Evolutionary conservation across 2,329 filamentous ascomycete genomes (phyloP).

Genomic region (Alternaria brassicae): DNA sequence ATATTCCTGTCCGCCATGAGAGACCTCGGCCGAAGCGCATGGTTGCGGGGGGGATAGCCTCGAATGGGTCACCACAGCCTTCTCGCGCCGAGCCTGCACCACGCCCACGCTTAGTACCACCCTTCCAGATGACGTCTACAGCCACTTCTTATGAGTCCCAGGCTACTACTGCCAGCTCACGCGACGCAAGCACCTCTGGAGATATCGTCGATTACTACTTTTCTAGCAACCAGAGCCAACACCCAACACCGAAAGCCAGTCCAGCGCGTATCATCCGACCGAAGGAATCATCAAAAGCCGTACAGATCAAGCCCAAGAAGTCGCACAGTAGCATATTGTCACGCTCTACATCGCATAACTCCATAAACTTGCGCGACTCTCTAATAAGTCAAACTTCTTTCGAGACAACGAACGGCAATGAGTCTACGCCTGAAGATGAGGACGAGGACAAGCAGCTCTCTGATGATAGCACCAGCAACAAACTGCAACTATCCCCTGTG

Average conservation of each 20-base stretch:
- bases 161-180: constrained; percentile 31
- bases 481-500: constrained; percentile 49
- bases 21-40: constrained; percentile 31
- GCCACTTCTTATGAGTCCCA: constrained; percentile 26
- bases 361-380: constrained; percentile 44
- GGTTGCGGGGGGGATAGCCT: constrained; percentile 6
- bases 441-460: constrained; percentile 46
- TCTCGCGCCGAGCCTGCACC: constrained; percentile 7
- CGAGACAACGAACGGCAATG: constrained; percentile 55
- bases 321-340: constrained; percentile 40
- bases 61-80: constrained; percentile 19
- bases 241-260: constrained; percentile 24
- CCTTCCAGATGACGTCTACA: constrained; percentile 20
- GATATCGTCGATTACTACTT: constrained; percentile 51
- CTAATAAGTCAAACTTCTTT: constrained; percentile 54
- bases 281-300: constrained; percentile 28
- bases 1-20: constrained; percentile 43
- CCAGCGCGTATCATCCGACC: constrained; percentile 18
- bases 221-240: constrained; percentile 20
- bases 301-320: constrained; percentile 32
- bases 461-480: constrained; percentile 26
- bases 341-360: constrained; percentile 35
- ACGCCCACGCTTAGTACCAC: constrained; percentile 20
- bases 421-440: constrained; percentile 57
- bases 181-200: constrained; percentile 28